Evolutionary conservation across 2,329 filamentous ascomycete genomes (phyloP).

Genomic region (Phyllosticta citribraziliensis): DNA sequence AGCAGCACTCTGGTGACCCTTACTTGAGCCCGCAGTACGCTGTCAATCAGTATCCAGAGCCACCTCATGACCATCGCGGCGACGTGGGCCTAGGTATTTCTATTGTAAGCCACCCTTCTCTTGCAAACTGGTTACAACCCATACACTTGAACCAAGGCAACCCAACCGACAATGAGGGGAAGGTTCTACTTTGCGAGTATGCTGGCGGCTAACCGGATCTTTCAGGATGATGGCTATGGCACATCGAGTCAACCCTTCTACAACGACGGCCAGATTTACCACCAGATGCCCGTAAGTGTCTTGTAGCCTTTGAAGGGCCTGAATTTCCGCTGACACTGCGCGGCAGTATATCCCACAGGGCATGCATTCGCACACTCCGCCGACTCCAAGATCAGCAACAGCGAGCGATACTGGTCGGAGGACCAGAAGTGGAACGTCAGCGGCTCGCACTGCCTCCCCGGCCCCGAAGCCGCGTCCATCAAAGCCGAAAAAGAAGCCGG

Average conservation of each 20-base stretch:
- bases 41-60: slow-evolving; percentile 15
- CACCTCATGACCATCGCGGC: slow-evolving; percentile 16
- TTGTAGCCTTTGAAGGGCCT: background rate
- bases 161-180: background rate
- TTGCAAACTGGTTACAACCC: background rate
- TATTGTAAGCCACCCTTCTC: slow-evolving; percentile 2
- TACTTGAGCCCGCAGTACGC: slow-evolving; percentile 15
- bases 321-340: background rate
- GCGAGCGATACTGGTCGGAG: slow-evolving; percentile 31
- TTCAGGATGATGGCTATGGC: slow-evolving; percentile 23
- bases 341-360: slow-evolving; percentile 18
- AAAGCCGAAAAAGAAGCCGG: slow-evolving; percentile 24
- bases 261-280: slow-evolving; percentile 18
- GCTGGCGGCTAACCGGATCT: slow-evolving; percentile 14
- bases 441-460: slow-evolving; percentile 6
- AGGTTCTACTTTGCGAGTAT: background rate
- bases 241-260: slow-evolving; percentile 18
- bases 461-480: background rate
- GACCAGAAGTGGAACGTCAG: slow-evolving; percentile 26
- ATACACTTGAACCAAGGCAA: background rate
- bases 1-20: slow-evolving; percentile 16
- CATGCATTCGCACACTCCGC: slow-evolving; percentile 27
- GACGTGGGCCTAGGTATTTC: slow-evolving; percentile 14
- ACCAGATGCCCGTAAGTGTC: slow-evolving; percentile 18
- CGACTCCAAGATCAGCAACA: slow-evolving; percentile 35